Base-by-base conservation (phyloP, 169 alveolate genomes). In the Ichthyophthirius multifiliis region DNA sequence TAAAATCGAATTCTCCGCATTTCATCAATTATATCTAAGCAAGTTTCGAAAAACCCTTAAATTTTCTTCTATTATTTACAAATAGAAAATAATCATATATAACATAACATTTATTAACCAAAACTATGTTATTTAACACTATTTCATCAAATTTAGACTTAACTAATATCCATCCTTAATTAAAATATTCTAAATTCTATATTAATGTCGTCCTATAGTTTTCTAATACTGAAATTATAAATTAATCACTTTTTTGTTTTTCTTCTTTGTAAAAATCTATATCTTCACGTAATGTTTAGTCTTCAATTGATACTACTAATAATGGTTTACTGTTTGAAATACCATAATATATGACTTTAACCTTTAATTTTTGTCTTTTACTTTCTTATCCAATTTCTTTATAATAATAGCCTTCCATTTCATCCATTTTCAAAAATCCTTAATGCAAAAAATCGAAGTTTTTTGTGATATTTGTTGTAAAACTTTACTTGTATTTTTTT, bases 261-360 rank as follows among this genome's bases (percentile, higher is more conserved):
- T 55, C 71, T 23, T 55, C 71, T 55, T 55, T 55, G 13, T 55
- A 55, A 55, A 55, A 55, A 27, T 55, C 71, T 15, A 55, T 55
- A 27, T 55, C 71, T 23, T 55, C 71, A 3, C 71, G 23, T 27
- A 55, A 39, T 1, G 71, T 27, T 55, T 55, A 34, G 16, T 55
- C 71, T 55, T 55, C 71, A 18, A 55, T 55, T 27, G 71, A 55
- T 20, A 55, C 31, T 20, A 55, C 71, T 10, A 55, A 6, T 7
- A 55, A 9, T 27, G 71, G 71, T 27, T 55, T 55, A 23, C 20
- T 55, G 13, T 55, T 55, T 55, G 23, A 27, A 1, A 55, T 39
- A 55, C 71, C 31, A 18, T 55, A 27, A 55, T 55, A 55, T 12
- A 39, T 39, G 9, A 55, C 71, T 55, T 55, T 55, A 6, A 55